Base-by-base conservation (phyloP, 805 yeast species). In the Scheffersomyces stipitis region DNA sequence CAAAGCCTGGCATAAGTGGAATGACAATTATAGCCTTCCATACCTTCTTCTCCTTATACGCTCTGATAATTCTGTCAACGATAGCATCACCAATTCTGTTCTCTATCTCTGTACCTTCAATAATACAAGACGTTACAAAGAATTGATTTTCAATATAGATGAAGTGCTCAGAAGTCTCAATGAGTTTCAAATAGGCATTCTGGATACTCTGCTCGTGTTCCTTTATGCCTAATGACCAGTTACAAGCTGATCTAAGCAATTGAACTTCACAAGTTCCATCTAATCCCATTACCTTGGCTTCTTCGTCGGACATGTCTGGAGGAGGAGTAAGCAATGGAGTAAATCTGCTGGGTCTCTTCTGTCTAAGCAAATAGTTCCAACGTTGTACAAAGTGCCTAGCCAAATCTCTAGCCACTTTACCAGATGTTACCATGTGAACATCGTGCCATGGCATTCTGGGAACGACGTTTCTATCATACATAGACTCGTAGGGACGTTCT, bases 381-480 rank as follows among this genome's bases (percentile, higher is more conserved):
- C 99, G 77, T 66, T 93, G 99, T 10, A 89, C 95, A 62, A 95
- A 93, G 60, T 93, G 98, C 39, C 99, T 77, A 0, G 95, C 77
- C 35, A 91, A 62, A 59, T 93, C 99, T 41, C 97, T 75, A 0
- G 98, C 99, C 3, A 90, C 80, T 52, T 90, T 95, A 10, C 99
- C 99, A 2, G 90, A 78, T 1, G 95, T 81, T 65, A 89, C 80
- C 95, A 90, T 93, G 49, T 93, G 98, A 26, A 93, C 87, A 72
- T 93, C 99, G 61, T 93, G 99, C 99, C 99, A 93, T 7, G 99
- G 99, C 99, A 93, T 93, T 51, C 99, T 77, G 2, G 99, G 98
- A 15, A 78, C 74, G 14, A 60, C 60, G 12, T 75, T 69, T 42
- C 99, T 75, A 59, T 93, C 95, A 54, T 88, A 88, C 93, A 91